These are phyloP conservation scores for Trichoderma sp. DNA, from an alignment of 2,329 filamentous ascomycete species.

Conservation along the genomic window DNA sequence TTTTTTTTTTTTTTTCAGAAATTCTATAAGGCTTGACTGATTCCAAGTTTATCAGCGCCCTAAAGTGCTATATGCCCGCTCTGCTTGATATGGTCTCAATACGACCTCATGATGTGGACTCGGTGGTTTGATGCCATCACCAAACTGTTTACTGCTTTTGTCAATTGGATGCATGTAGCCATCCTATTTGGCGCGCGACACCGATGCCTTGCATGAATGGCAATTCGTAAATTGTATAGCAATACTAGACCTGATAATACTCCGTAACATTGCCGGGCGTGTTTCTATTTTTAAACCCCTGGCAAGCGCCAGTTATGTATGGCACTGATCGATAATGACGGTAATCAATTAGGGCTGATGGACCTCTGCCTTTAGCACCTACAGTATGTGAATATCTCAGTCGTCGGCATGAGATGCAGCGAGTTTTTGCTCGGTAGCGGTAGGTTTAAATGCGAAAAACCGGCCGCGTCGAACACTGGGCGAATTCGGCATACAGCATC, in stretches of 20 bases:
- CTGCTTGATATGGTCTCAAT: no score
- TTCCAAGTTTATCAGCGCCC: neutral
- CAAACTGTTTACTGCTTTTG: neutral
- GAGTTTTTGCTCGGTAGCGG: neutral
- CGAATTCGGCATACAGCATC: neutral
- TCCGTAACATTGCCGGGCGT: neutral
- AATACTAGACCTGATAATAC: neutral
- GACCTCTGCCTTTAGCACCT: neutral
- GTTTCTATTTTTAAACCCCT: neutral
- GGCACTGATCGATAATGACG: neutral
- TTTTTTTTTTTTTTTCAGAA: neutral
- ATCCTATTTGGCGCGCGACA: neutral
- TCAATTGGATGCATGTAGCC: neutral
- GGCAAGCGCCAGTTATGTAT: neutral
- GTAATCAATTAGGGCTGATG: constrained; percentile 5
- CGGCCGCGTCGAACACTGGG: neutral
- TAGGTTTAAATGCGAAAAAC: neutral
- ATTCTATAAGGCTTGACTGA: neutral
- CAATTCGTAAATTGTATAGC: neutral
- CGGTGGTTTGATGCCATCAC: neutral
- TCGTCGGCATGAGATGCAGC: constrained; percentile 6
- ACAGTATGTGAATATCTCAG: neutral
- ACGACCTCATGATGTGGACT: no score
- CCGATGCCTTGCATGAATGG: neutral
- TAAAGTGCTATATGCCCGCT: neutral